A percentile compares a stretch with the other conserved stretches of the same genome.
phyloP scores from a whole-genome alignment of 31 red algal species.

The Bonnemaisonia californica region DNA sequence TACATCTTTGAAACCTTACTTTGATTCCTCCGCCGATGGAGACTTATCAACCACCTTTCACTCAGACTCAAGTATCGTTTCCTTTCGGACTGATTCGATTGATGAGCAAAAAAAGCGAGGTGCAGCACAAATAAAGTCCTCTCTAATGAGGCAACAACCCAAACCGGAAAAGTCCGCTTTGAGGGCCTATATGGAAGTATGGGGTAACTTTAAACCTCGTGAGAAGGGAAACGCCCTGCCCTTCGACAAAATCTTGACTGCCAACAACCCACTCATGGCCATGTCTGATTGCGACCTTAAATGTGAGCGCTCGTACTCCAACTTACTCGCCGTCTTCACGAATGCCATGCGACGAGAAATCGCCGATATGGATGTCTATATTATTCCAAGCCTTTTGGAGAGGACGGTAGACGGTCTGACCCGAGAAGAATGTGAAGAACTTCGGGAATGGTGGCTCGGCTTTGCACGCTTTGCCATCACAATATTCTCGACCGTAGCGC shows the following conservation, averaged over 20 bases:
- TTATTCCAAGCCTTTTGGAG: slow-evolving; percentile 13
- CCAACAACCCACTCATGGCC: slow-evolving; percentile 21
- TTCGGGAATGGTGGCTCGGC: slow-evolving; percentile 14
- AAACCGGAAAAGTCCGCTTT: too few relatives aligned
- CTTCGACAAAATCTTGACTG: slow-evolving; percentile 6
- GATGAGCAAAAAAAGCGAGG: too few relatives aligned
- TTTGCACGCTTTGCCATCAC: neutral
- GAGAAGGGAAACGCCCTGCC: neutral
- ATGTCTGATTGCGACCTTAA: neutral
- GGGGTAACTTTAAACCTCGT: neutral
- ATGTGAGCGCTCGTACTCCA: slow-evolving; percentile 2
- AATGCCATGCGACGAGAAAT: slow-evolving; percentile 26
- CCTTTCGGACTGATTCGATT: too few relatives aligned
- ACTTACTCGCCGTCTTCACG: neutral
- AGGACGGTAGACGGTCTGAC: neutral
- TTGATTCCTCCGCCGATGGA: too few relatives aligned
- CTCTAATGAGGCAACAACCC: too few relatives aligned
- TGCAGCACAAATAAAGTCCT: too few relatives aligned
- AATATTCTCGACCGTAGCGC: neutral
- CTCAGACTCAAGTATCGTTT: too few relatives aligned
- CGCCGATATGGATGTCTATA: slow-evolving; percentile 18
- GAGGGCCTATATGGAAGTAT: slow-evolving; percentile 2
- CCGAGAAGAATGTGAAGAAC: neutral
- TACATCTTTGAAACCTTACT: too few relatives aligned
- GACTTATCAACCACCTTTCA: too few relatives aligned